phyloP scores from a whole-genome alignment of 768 basidiomycete genomes.

The Boletales sp. region DNA sequence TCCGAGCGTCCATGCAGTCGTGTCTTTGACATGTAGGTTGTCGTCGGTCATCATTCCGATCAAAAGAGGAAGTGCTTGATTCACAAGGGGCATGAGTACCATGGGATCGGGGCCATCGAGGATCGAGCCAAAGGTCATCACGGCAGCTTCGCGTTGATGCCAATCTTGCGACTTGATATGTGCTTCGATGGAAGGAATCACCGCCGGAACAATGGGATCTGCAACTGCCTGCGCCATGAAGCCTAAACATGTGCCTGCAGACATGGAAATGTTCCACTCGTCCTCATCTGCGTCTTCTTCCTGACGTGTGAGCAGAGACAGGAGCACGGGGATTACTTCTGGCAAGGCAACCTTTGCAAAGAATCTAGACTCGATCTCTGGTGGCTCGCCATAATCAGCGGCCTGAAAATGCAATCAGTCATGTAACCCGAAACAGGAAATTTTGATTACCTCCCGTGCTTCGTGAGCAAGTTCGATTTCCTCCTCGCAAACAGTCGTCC shows the following conservation, averaged over 20 bases:
- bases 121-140: slow-evolving; percentile 98
- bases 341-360: slow-evolving; percentile 94
- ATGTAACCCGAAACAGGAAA: neutral
- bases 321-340: slow-evolving; percentile 90
- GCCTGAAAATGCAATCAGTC: slow-evolving; percentile 49
- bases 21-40: slow-evolving; percentile 88
- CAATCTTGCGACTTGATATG: slow-evolving; percentile 92
- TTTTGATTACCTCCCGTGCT: slow-evolving; percentile 71
- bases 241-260: slow-evolving; percentile 86
- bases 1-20: slow-evolving; percentile 96
- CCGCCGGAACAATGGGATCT: slow-evolving; percentile 85
- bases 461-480: slow-evolving; percentile 91
- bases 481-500: slow-evolving; percentile 98
- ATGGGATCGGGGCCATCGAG: slow-evolving; percentile 91
- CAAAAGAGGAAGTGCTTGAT: slow-evolving; percentile 89
- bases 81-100: slow-evolving; percentile 85
- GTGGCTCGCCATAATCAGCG: slow-evolving; percentile 81
- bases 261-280: slow-evolving; percentile 99
- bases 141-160: slow-evolving; percentile 94
- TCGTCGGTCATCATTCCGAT: slow-evolving; percentile 93
- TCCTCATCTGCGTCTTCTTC: slow-evolving; percentile 98
- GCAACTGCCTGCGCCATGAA: slow-evolving; percentile 88
- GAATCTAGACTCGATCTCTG: slow-evolving; percentile 80
- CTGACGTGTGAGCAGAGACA: slow-evolving; percentile 85
- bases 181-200: slow-evolving; percentile 97